These are phyloP conservation scores for Dorcoceras hygrometricum DNA, from an alignment of 257 asterid genomes.

Conservation along the genomic window DNA sequence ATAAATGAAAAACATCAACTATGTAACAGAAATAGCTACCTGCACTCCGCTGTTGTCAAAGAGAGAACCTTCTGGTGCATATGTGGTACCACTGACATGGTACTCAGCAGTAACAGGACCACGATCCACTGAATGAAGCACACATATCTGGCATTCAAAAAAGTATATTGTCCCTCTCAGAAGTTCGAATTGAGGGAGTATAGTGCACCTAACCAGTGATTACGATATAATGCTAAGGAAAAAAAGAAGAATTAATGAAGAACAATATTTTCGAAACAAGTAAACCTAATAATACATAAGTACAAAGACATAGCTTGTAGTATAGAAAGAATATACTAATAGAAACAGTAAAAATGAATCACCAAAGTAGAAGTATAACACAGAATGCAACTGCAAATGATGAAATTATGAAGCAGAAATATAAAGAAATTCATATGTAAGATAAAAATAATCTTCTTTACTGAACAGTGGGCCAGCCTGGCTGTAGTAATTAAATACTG, in stretches of 20 bases:
- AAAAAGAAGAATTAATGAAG: background rate
- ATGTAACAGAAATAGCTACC: slow-evolving; percentile 42
- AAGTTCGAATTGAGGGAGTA: slow-evolving; percentile 1
- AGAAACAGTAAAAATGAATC: slow-evolving; percentile 12
- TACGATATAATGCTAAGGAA: slow-evolving; percentile 6
- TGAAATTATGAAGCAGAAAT: slow-evolving; percentile 12
- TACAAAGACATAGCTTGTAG: background rate
- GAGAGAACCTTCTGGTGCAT: slow-evolving; percentile 92
- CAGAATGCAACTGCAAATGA: slow-evolving; percentile 8
- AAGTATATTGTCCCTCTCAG: slow-evolving; percentile 14
- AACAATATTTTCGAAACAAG: slow-evolving; percentile 13
- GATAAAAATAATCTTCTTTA: background rate
- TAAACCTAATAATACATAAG: slow-evolving; percentile 10
- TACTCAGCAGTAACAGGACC: slow-evolving; percentile 70
- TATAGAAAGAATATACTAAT: slow-evolving; percentile 7
- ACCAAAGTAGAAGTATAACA: slow-evolving; percentile 3
- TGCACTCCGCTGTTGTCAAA: slow-evolving; percentile 59
- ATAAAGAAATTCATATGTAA: background rate
- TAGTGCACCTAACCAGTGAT: slow-evolving; percentile 4
- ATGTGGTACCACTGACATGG: slow-evolving; percentile 85
- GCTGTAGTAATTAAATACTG: too few species aligned
- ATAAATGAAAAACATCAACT: background rate
- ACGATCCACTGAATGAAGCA: slow-evolving; percentile 66
- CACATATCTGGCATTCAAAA: slow-evolving; percentile 63
- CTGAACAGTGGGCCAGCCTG: background rate